Conservation (phyloP, 2,329 filamentous ascomycete genomes). For the Pyrenochaeta sp. region DNA sequence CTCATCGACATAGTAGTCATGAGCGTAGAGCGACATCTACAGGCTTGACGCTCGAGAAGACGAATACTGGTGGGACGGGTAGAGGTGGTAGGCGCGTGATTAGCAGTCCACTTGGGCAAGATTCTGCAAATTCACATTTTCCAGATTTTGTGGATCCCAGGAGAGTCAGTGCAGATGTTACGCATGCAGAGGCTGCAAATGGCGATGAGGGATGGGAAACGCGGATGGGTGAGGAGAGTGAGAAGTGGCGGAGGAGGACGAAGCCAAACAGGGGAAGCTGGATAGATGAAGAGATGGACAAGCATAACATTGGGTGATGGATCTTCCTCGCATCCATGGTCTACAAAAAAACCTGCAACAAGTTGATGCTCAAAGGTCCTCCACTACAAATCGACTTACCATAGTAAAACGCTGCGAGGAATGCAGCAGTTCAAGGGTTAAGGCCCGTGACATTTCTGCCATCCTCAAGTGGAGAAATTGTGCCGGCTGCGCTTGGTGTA, state of each 20-base stretch:
- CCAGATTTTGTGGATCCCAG: conserved; percentile 43
- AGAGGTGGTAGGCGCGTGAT: conserved; percentile 5
- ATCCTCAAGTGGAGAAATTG: neutral
- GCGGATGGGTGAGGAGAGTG: conserved; percentile 21
- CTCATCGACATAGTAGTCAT: conserved; percentile 6
- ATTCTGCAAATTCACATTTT: conserved; percentile 19
- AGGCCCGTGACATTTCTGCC: neutral
- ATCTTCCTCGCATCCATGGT: neutral
- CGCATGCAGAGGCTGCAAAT: conserved; percentile 26
- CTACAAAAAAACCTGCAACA: neutral
- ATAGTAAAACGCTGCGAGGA: too few species aligned
- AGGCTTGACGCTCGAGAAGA: conserved; percentile 28
- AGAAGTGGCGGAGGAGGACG: conserved; percentile 31
- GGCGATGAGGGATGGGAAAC: conserved; percentile 23
- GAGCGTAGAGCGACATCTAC: conserved; percentile 17
- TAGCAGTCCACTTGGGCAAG: conserved; percentile 11
- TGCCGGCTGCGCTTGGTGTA: neutral
- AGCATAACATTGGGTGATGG: conserved; percentile 40
- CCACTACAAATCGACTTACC: neutral
- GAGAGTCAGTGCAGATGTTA: conserved; percentile 29
- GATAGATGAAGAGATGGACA: conserved; percentile 49
- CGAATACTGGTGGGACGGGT: conserved; percentile 16
- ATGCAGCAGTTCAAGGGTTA: neutral
- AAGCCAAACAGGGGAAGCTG: conserved; percentile 29
- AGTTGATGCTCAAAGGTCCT: neutral